phyloP scores from a whole-genome alignment of 192 early-diverging fungal genomes.

The Podila horticola region DNA sequence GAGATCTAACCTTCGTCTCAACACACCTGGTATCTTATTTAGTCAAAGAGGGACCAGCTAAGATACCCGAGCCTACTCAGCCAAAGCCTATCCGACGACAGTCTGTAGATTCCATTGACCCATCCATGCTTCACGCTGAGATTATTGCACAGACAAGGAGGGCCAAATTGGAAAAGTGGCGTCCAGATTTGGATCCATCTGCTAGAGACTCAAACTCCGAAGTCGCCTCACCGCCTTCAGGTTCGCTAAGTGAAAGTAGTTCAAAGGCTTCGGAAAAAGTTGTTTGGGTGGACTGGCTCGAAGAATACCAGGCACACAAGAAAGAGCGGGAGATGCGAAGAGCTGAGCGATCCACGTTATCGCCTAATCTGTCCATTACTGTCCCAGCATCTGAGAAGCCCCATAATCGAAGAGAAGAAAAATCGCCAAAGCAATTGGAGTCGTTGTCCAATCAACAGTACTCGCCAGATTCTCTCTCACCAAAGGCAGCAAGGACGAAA shows the following conservation, averaged over 20 bases:
- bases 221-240: neutral
- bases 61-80: conserved; percentile 38
- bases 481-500: conserved; percentile 16
- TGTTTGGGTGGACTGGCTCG: conserved; percentile 49
- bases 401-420: conserved; percentile 1
- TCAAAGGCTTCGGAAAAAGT: conserved; percentile 17
- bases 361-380: conserved; percentile 26
- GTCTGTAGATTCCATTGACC: conserved; percentile 49
- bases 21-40: neutral
- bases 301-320: conserved; percentile 41
- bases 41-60: conserved; percentile 43
- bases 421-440: neutral
- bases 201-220: conserved; percentile 2
- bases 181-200: conserved; percentile 27
- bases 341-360: conserved; percentile 18
- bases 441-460: neutral
- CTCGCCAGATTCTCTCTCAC: conserved; percentile 12
- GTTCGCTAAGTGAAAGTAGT: neutral
- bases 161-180: conserved; percentile 50
- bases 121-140: conserved; percentile 48
- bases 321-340: conserved; percentile 20
- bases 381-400: conserved; percentile 16
- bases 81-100: conserved; percentile 38
- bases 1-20: neutral
- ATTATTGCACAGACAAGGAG: conserved; percentile 48